Evolutionary conservation across 1,284 basidiomycete species (phyloP).

Genomic region (Cryptococcus sp.): DNA sequence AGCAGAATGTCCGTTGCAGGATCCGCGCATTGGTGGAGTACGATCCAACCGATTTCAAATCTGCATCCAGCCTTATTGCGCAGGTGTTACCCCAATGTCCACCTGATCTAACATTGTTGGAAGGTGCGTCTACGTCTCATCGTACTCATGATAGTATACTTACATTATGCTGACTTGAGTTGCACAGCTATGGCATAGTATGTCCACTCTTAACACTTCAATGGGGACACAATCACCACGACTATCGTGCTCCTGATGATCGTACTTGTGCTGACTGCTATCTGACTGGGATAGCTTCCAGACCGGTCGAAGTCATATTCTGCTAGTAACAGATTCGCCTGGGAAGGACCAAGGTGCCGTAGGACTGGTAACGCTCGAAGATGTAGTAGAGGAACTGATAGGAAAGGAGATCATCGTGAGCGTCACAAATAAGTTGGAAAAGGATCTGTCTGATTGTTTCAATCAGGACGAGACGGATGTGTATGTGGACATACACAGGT

Average conservation of each 20-base stretch:
- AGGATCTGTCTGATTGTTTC: not conserved
- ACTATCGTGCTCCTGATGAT: not conserved
- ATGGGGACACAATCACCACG: not conserved
- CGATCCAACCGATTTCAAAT: conserved; percentile 72
- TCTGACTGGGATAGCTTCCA: conserved; percentile 61
- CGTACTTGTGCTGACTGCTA: not conserved
- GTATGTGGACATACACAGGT: conserved; percentile 47
- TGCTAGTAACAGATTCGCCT: conserved; percentile 78
- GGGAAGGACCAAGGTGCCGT: conserved; percentile 73
- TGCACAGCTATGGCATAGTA: conserved; percentile 34
- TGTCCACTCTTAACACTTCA: not conserved
- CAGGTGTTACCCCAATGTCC: conserved; percentile 70
- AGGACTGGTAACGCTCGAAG: conserved; percentile 67
- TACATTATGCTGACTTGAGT: not conserved
- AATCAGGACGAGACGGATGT: conserved; percentile 49
- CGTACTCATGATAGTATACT: not conserved
- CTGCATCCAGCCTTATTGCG: conserved; percentile 68
- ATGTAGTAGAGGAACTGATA: conserved; percentile 55
- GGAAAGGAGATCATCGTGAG: conserved; percentile 49
- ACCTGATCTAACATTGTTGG: conserved; percentile 55
- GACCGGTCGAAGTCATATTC: conserved; percentile 86
- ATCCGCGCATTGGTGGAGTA: conserved; percentile 68
- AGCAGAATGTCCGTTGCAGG: not conserved
- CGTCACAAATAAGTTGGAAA: not conserved
- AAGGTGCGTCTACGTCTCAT: conserved; percentile 40